These are phyloP conservation scores for Stachybotrys echinatus DNA, from an alignment of 2,329 filamentous ascomycete genomes.

Conservation along the genomic window DNA sequence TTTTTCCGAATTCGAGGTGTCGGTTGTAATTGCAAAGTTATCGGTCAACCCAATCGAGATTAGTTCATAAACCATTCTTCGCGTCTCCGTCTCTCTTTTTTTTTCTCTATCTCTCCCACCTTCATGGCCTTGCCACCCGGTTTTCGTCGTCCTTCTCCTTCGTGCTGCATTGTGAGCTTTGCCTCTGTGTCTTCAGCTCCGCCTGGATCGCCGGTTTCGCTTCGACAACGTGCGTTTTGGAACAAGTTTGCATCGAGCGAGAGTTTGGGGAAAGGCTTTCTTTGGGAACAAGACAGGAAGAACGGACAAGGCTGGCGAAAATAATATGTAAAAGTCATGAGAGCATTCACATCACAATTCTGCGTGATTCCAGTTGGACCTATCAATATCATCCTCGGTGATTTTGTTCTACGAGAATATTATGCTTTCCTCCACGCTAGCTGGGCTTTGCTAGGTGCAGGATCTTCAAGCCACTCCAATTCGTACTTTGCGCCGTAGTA, in stretches of 20 bases:
- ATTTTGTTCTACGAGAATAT: too few relatives aligned
- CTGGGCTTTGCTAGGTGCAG: too few relatives aligned
- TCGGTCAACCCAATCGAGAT: slow-evolving; percentile 51
- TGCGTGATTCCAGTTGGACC: background rate
- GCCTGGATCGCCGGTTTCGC: background rate
- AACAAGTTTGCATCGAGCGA: background rate
- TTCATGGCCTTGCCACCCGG: background rate
- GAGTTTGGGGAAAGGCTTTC: background rate
- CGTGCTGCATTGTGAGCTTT: slow-evolving; percentile 19
- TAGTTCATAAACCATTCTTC: slow-evolving; percentile 33
- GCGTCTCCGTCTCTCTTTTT: slow-evolving; percentile 20
- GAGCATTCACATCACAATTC: background rate
- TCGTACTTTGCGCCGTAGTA: too few relatives aligned
- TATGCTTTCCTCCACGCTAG: background rate
- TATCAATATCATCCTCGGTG: background rate
- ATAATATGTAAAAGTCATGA: background rate
- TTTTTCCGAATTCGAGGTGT: slow-evolving; percentile 41
- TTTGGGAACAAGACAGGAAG: background rate
- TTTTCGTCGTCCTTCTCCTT: slow-evolving; percentile 12
- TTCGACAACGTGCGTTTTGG: background rate
- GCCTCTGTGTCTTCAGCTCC: background rate
- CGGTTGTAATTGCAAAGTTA: slow-evolving; percentile 55
- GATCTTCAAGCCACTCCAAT: too few relatives aligned
- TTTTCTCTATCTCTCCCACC: slow-evolving; percentile 8
- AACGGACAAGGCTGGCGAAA: background rate